A percentile compares a stretch with the other conserved stretches of the same genome.
Evolutionary conservation across 805 yeast genomes (phyloP).

Genomic region (Maudiozyma bulderi): DNA sequence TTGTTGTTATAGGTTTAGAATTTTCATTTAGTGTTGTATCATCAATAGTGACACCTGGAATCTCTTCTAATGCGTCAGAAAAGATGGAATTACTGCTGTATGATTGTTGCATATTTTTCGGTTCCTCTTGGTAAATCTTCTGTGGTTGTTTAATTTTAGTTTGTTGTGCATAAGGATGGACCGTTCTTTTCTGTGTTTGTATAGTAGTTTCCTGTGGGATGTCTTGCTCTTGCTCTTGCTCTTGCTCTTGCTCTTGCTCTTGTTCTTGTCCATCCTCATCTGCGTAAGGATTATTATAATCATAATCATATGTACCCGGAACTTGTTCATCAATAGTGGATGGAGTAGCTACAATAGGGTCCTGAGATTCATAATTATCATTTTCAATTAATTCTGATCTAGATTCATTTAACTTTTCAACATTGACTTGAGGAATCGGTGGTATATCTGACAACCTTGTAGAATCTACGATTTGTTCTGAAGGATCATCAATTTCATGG

Average conservation of each 20-base stretch:
- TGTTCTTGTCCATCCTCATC: not conserved
- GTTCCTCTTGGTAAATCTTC: not conserved
- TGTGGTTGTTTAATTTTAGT: constrained; percentile 5
- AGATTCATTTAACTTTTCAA: too few species aligned
- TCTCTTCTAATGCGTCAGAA: constrained; percentile 21
- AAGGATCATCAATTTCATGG: too few species aligned
- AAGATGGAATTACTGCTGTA: constrained; percentile 19
- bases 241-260: not conserved
- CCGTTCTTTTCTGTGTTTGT: not conserved
- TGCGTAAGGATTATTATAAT: constrained; percentile 1
- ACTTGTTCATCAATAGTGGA: not conserved
- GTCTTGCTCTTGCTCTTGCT: not conserved
- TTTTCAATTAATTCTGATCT: too few species aligned
- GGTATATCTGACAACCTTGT: too few species aligned
- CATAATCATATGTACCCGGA: not conserved
- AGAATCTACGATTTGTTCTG: too few species aligned
- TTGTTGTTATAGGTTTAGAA: not conserved
- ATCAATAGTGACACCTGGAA: constrained; percentile 5
- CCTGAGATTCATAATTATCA: not conserved
- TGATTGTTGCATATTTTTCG: constrained; percentile 10
- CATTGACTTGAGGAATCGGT: too few species aligned
- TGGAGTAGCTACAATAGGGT: not conserved
- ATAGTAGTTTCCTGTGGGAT: not conserved
- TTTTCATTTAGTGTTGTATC: not conserved
- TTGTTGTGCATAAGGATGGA: constrained; percentile 3